Percentiles rank a stretch among this genome's conserved stretches.
These are phyloP conservation scores for Erodium maritimum DNA, from an alignment of 345 rosid genomes.

Conservation along the genomic window DNA sequence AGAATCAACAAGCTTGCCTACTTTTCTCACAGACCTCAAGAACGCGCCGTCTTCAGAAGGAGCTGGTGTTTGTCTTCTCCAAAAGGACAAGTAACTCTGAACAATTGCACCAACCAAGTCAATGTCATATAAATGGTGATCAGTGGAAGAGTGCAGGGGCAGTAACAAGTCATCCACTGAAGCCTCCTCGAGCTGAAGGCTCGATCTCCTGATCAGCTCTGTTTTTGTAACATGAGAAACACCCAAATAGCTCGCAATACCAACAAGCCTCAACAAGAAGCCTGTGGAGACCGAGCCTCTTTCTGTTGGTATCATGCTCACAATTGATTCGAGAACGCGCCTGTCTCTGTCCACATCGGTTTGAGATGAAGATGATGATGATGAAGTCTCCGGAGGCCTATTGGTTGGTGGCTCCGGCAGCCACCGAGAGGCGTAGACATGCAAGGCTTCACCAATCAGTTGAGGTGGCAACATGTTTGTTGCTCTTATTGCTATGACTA, in stretches of 20 bases:
- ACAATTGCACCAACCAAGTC: conserved; percentile 59
- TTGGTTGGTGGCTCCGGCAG: conserved; percentile 50
- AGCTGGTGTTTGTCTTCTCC: conserved; percentile 60
- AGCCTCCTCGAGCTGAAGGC: conserved; percentile 79
- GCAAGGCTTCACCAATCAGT: conserved; percentile 90
- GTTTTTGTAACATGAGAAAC: conserved; percentile 56
- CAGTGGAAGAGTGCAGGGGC: conserved; percentile 40
- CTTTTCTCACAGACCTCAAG: conserved; percentile 42
- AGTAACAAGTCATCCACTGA: conserved; percentile 45
- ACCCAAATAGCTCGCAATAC: conserved; percentile 56
- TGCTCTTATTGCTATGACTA: conserved; percentile 57
- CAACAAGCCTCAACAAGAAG: conserved; percentile 75
- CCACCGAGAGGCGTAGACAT: conserved; percentile 88
- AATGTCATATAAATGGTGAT: conserved; percentile 36
- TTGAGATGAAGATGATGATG: conserved; percentile 36
- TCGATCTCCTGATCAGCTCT: conserved; percentile 64
- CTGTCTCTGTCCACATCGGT: conserved; percentile 26
- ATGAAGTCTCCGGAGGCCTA: conserved; percentile 26
- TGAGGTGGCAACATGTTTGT: conserved; percentile 50
- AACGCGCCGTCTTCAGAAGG: conserved; percentile 29
- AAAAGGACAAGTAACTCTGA: conserved; percentile 47
- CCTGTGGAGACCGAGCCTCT: conserved; percentile 72
- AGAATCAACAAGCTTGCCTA: conserved; percentile 59
- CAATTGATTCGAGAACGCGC: conserved; percentile 55
- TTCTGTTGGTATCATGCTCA: conserved; percentile 73